Evolutionary conservation across 768 basidiomycete genomes (phyloP), one percentile per base, ranked within the genome.

Genomic region (Rhodotorula kratochvilovae): DNA sequence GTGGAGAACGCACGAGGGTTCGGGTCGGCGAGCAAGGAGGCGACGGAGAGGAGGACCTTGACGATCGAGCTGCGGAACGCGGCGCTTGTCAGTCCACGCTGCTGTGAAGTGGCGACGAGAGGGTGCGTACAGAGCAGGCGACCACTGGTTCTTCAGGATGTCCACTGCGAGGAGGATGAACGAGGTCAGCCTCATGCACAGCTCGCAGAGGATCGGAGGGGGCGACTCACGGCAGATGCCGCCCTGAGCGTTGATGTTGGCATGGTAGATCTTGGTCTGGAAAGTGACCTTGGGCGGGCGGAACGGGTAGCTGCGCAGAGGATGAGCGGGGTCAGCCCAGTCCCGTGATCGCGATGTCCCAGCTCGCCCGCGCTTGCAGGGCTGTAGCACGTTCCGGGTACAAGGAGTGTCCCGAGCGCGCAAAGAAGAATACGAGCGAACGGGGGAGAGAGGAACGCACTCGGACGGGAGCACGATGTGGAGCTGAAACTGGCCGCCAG

Each of bases 201-300:
- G 27, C 8, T 31, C 5, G 53, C 53, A 7, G 12, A 5, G 1
- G 53, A 7, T 1, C 23, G 55, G 35, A 10, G 12, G 36, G 25
- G 48, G 42, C 5, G 43, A 57, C 61, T 29, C 59, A 74, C 70
- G 46, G 53, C 75, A 77, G 61, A 77, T 73, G 12, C 70, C 74
- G 16, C 75, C 74, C n/a, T 72, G 66, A 3, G 55, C 33, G 64
- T 75, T 75, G 67, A 75, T 69, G 62, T 75, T 75, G 57, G 60
- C 51, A 55, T 75, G 74, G 64, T 75, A 75, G 56, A 71, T 67
- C 66, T 67, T 67, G 43, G 76, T 75, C 62, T 31, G 33, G 65
- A 75, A 78, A 7, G 31, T 36, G 45, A 75, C 76, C 43, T 65
- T 62, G 15, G 73, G 73, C 57, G 70, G 66, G 25, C 73, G 61